Conservation (phyloP, 1,139 yeast genomes). For the Debaryomyces udenii region DNA sequence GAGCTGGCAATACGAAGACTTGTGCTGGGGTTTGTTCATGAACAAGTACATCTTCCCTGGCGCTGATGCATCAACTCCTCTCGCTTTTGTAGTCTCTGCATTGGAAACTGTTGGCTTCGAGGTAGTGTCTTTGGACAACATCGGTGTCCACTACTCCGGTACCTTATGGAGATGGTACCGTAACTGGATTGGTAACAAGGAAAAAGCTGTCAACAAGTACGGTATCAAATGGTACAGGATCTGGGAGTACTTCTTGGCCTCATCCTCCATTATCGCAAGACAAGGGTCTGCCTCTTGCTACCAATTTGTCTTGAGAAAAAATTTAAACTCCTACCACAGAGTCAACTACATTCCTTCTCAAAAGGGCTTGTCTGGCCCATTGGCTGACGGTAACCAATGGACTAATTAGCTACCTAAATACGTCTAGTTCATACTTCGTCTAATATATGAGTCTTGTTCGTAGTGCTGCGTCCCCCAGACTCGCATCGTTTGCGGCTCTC, state of each 20-base stretch:
- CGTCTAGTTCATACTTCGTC: too few relatives aligned
- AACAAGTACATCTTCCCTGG: constrained; percentile 97
- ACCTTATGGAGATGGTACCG: constrained; percentile 95
- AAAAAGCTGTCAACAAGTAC: constrained; percentile 74
- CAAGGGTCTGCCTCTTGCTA: constrained; percentile 93
- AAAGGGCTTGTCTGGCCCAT: constrained; percentile 73
- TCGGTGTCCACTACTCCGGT: constrained; percentile 91
- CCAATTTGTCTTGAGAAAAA: constrained; percentile 90
- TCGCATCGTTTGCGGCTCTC: too few relatives aligned
- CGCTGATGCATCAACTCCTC: constrained; percentile 95
- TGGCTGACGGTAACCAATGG: constrained; percentile 51
- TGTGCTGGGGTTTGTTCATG: constrained; percentile 94
- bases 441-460: too few relatives aligned
- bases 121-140: constrained; percentile 79
- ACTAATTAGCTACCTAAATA: too few relatives aligned
- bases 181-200: constrained; percentile 89
- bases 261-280: constrained; percentile 81
- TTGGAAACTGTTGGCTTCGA: constrained; percentile 89
- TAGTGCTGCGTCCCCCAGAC: too few relatives aligned
- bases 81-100: constrained; percentile 75
- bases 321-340: constrained; percentile 82
- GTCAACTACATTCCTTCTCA: constrained; percentile 79
- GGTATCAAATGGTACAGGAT: constrained; percentile 91
- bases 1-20: constrained; percentile 93
- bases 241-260: constrained; percentile 90